Evolutionary conservation across 768 basidiomycete genomes (phyloP), one percentile per base, ranked within the genome.

Genomic region (Suillus variegatus): DNA sequence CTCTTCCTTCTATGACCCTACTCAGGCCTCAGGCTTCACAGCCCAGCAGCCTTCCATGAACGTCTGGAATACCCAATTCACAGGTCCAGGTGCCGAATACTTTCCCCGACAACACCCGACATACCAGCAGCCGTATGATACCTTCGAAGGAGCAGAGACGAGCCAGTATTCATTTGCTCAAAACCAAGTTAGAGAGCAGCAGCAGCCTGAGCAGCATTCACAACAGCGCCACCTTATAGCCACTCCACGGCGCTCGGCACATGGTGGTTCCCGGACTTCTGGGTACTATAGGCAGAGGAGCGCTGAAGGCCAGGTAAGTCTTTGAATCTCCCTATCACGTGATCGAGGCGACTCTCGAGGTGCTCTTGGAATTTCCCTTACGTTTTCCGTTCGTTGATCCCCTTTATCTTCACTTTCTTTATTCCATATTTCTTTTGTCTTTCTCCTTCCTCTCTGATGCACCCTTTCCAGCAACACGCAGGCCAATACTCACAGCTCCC

Each of bases 1-100:
- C 0, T 79, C 85, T 10, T 80, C 85, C 8, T 85, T 86, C 69
- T 88, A 86, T 71, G 84, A 85, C 63, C 78, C 85, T 6, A 75
- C 82, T 22, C 76, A 78, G 4, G 70, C 75, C n/a, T 69, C 72
- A 25, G 62, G 75, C 70, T 75, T 66, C 60, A 73, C 66, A 2
- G 77, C 82, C 61, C 85, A 84, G 69, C 81, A 82, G 60, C 78
- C 81, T 52, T 80, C 81, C 43, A 80, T 82, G 79, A 71, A 75
- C 22, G 76, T 61, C 66, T 77, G 69, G 72, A 54, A 66, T 20
- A 41, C 51, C 4, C 68, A 65, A 20, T 76, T 74, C 10, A 28
- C 41, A 32, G 18, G 25, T 44, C 41, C 58, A 2, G 12, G 41
- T 7, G 25, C 18, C 2, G 25, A 60, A 20, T 32, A 43, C 28